phyloP scores from a whole-genome alignment of 148 eudicot genomes.

The Fagopyrum homotropicum region DNA sequence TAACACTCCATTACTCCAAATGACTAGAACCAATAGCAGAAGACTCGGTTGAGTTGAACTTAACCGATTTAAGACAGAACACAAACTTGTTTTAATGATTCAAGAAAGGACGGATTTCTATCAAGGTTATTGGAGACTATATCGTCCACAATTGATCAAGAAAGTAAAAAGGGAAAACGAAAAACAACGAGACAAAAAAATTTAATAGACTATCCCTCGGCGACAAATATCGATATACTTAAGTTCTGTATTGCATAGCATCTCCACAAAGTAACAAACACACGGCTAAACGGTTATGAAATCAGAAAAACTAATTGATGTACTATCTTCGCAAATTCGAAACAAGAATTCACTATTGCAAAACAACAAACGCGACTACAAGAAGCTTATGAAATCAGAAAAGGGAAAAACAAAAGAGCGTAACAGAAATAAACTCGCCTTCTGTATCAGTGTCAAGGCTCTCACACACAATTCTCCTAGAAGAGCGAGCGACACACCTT shows the following conservation, averaged over 20 bases:
- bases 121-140: neutral
- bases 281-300: no score
- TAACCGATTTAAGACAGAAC: neutral
- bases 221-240: neutral
- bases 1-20: neutral
- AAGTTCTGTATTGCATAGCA: no score
- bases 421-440: slow-evolving; percentile 24
- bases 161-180: neutral
- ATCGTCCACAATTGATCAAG: neutral
- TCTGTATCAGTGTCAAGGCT: slow-evolving; percentile 54
- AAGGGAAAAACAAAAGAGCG: neutral
- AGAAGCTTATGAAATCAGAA: neutral
- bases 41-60: neutral
- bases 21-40: neutral
- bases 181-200: neutral
- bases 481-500: slow-evolving; percentile 24
- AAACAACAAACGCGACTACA: no score
- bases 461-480: slow-evolving; percentile 49
- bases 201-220: neutral
- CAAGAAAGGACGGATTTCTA: neutral
- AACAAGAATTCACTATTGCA: no score
- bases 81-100: neutral
- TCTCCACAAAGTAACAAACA: no score
- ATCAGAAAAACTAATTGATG: no score
- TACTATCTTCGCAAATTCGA: no score